Evolutionary conservation across 2,329 filamentous ascomycete genomes (phyloP), one percentile per base, ranked within the genome.

Genomic region (Pezicula radicicola): DNA sequence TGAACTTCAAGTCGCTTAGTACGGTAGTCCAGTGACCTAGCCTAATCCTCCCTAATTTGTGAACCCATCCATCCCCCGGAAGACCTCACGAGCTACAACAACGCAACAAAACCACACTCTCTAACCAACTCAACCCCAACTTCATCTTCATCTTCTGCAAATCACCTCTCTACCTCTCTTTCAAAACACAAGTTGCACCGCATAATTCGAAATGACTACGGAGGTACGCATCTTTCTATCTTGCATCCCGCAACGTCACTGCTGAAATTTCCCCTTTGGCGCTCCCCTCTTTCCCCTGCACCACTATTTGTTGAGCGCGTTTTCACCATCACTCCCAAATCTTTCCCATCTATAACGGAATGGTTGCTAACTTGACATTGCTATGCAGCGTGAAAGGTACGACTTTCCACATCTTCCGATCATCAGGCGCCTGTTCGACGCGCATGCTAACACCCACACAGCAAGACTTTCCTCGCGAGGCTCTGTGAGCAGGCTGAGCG

Each of bases 401-500:
- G 59, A 55, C 43, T 35, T 42, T 35, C 39, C 46, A n/a, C 47
- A 16, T 19, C 35, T 43, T 36, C 48, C 46, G 33, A 45, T 42
- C 49, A 33, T 40, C 49, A 40, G 19, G 47, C 36, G 40, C 45
- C 43, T 35, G 39, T 43, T 50, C 39, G 53, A 46, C 51, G 49
- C 46, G 28, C 27, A 53, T 58, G 51, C 63, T 65, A 56, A 65
- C 55, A 36, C 36, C 50, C 49, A 37, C 46, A 72, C 74, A 96
- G 91, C 88, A 97, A 97, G 88, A 97, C 94, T 73, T 97, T 97
- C 85, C 91, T 97, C 76, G 94, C 94, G 77, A 88, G 94, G 81
- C 91, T 99, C 74, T 97, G 94, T 84, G 94, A 97, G 89, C 94
- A 99, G 87, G 94, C 94, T 74, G 94, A 97, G 85, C 93, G 93